phyloP scores from a whole-genome alignment of 2,329 filamentous ascomycete species.

The Setomelanomma holmii region DNA sequence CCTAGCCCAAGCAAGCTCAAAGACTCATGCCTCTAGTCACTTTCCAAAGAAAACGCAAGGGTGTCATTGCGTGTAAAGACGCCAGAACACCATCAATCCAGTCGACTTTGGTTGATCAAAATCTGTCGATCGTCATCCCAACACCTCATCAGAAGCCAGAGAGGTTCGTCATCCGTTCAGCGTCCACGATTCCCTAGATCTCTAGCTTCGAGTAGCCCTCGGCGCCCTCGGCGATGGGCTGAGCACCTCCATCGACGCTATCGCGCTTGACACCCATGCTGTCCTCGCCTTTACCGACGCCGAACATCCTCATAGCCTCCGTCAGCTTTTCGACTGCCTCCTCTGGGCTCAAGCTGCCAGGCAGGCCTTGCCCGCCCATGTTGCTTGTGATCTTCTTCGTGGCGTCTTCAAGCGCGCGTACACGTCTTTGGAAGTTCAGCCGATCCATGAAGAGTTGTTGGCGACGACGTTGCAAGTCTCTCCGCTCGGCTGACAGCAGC shows the following conservation, averaged over 20 bases:
- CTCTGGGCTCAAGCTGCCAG: conserved; percentile 40
- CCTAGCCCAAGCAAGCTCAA: not conserved
- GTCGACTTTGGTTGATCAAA: not conserved
- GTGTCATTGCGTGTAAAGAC: not conserved
- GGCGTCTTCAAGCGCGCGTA: conserved; percentile 80
- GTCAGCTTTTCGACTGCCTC: conserved; percentile 44
- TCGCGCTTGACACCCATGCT: conserved; percentile 41
- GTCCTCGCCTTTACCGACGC: conserved; percentile 47
- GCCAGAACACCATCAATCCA: not conserved
- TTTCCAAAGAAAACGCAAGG: not conserved
- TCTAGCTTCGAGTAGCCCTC: conserved; percentile 46
- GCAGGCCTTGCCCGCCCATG: conserved; percentile 40
- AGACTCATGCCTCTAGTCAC: not conserved
- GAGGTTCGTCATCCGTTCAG: not conserved
- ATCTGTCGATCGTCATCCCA: not conserved
- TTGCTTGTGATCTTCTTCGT: conserved; percentile 59
- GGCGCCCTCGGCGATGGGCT: conserved; percentile 40
- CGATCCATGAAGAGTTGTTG: conserved; percentile 95
- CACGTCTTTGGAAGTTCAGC: conserved; percentile 85
- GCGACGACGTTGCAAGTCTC: conserved; percentile 88
- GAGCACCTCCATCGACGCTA: conserved; percentile 32
- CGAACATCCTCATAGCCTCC: conserved; percentile 43
- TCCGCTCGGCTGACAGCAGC: conserved; percentile 87
- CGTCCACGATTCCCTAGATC: conserved; percentile 26
- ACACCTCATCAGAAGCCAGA: not conserved